Conservation (phyloP, 768 basidiomycete genomes). For the Tulasnella sp. region DNA sequence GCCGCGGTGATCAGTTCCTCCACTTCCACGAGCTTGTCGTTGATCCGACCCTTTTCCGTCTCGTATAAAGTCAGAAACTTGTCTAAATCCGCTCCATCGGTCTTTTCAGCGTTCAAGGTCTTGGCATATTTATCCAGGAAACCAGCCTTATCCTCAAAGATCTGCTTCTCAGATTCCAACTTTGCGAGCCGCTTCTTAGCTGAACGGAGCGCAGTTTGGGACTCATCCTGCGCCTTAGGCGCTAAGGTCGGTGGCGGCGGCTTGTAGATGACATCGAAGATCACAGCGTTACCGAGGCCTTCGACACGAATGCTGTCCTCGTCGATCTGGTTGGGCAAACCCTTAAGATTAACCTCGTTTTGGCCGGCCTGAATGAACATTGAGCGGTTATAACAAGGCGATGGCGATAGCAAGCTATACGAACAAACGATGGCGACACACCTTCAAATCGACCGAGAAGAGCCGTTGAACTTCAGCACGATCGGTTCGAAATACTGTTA, state of each 20-base stretch:
- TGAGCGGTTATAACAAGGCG: background rate
- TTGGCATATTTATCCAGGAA: conserved; percentile 3
- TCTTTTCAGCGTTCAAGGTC: conserved; percentile 30
- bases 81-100: conserved; percentile 23
- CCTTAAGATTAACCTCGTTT: conserved; percentile 12
- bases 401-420: background rate
- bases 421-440: background rate
- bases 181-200: background rate
- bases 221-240: background rate
- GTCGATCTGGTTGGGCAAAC: conserved; percentile 15
- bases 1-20: conserved; percentile 9
- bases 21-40: background rate
- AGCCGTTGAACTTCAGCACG: conserved; percentile 13
- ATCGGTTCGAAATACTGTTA: conserved; percentile 8
- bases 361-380: conserved; percentile 16
- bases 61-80: conserved; percentile 31
- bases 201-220: background rate
- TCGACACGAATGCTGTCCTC: conserved; percentile 18
- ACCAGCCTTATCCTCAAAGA: background rate
- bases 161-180: background rate
- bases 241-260: background rate
- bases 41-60: background rate
- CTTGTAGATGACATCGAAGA: conserved; percentile 18
- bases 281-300: conserved; percentile 18
- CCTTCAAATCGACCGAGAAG: conserved; percentile 12